Base-by-base conservation (phyloP, 148 eudicot genomes). In the Camellia lanceoleosa region DNA sequence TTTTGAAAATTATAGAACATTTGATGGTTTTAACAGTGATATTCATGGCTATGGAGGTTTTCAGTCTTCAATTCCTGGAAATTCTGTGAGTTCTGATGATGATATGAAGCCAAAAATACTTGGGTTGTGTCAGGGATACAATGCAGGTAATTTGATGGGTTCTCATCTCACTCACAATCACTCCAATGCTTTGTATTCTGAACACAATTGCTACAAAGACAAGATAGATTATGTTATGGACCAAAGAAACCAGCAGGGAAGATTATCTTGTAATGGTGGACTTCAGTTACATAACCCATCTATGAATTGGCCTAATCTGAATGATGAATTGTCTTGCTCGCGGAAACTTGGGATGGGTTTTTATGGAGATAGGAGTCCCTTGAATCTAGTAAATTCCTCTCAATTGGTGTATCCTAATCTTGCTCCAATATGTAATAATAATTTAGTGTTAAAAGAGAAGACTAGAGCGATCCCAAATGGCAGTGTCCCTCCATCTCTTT, bases 11-110 rank as follows among this genome's bases (percentile, higher is more conserved):
- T 75, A 68, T 72, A 70, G 74, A 78, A 77, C 65, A 73, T 84
- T 68, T 56, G 87, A 86, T 16, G 88, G 83, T 77, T 74, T 71
- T 77, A 47, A 11, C 0, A 77, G 64, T 62, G 80, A 81, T 77
- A 44, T 78, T 71, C 80, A 71, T 43, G 79, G 71, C 15, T 73
- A 79, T 72, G 79, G 67, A 49, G 86, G 88, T 75, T 77, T 84
- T 83, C 79, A 41, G 3, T 52, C 80, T 4, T 18, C 77, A 49
- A 12, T 61, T 77, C 44, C 73, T 70, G 82, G 81, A 54, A 52
- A 78, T 80, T 80, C 69, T 14, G 55, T 18, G 65, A 66, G 74
- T 75, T 52, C 59, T 51, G 80, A 67, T 77, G 88, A 83, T 79
- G 86, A 83, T 55, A 67, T 61, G 78, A 81, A 10, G 68, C 43